phyloP scores from a whole-genome alignment of 225 moss, liverwort and hornwort genomes.

The Sphagnum tenellum region DNA sequence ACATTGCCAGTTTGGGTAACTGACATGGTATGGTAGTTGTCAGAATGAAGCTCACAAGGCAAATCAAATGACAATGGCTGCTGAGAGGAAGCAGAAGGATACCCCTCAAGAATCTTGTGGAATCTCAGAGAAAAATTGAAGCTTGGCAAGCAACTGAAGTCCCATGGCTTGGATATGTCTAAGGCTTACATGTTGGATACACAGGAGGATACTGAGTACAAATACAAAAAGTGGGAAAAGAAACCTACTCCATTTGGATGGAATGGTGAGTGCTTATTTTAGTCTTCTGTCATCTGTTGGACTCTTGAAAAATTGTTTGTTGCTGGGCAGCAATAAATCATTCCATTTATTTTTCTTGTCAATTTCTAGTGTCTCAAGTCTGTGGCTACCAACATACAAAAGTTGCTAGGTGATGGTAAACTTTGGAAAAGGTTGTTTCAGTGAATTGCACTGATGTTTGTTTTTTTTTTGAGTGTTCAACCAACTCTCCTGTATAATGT shows the following conservation, averaged over 20 bases:
- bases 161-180: constrained; percentile 87
- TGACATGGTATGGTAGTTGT: background rate
- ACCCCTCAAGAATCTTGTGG: constrained; percentile 89
- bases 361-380: too few relatives aligned
- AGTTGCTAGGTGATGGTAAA: too few relatives aligned
- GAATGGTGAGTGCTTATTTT: constrained; percentile 56
- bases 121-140: constrained; percentile 83
- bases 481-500: constrained; percentile 86
- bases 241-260: constrained; percentile 97
- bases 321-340: too few relatives aligned
- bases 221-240: constrained; percentile 96
- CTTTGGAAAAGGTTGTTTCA: too few relatives aligned
- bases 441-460: background rate
- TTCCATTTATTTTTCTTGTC: too few relatives aligned
- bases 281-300: background rate
- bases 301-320: too few relatives aligned
- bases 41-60: constrained; percentile 90
- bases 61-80: constrained; percentile 75
- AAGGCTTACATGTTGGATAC: constrained; percentile 95
- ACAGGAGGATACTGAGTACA: constrained; percentile 73
- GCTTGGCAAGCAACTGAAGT: constrained; percentile 76
- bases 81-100: constrained; percentile 93
- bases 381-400: too few relatives aligned
- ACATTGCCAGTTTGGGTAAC: too few relatives aligned
- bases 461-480: constrained; percentile 65